A percentile compares a stretch with the other conserved stretches of the same genome.
Evolutionary conservation across 1,284 basidiomycete genomes (phyloP).

Genomic region (Cutaneotrichosporon sp.): DNA sequence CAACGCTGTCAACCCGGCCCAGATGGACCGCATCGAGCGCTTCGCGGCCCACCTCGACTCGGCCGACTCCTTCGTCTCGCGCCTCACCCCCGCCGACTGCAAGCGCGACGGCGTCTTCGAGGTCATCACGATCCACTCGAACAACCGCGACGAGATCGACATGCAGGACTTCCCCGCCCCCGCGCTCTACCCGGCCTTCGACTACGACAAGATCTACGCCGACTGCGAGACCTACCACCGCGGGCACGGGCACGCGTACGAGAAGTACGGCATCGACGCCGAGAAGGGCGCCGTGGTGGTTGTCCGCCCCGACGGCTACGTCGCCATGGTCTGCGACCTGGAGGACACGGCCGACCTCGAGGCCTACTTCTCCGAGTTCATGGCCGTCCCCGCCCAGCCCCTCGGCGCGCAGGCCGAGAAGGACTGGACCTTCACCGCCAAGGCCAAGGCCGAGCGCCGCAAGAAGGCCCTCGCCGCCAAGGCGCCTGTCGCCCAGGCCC

Average conservation of each 20-base stretch:
- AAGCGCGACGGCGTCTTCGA: conserved; percentile 22
- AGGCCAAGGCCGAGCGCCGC: background rate
- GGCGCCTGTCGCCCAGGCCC: background rate
- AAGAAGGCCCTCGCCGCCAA: background rate
- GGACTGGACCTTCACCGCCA: conserved; percentile 19
- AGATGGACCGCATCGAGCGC: conserved; percentile 21
- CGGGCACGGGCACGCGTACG: conserved; percentile 24
- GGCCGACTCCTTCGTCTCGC: conserved; percentile 20
- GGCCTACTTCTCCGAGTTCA: conserved; percentile 21
- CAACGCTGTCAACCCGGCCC: conserved; percentile 21
- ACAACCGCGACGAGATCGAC: conserved; percentile 26
- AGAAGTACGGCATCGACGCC: conserved; percentile 35
- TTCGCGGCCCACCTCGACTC: conserved; percentile 26
- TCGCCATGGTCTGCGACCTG: conserved; percentile 28
- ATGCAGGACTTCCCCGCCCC: conserved; percentile 26
- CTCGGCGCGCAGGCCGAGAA: conserved; percentile 18
- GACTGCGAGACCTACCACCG: conserved; percentile 24
- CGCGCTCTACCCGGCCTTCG: conserved; percentile 19
- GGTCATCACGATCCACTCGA: conserved; percentile 33
- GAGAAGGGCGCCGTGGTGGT: conserved; percentile 33
- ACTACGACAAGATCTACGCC: conserved; percentile 26
- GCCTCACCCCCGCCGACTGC: conserved; percentile 14
- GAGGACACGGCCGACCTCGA: conserved; percentile 25
- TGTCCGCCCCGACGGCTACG: conserved; percentile 40
- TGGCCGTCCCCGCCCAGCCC: conserved; percentile 13